Evolutionary conservation across 2,329 filamentous ascomycete species (phyloP).

Genomic region (Fusarium tjaetaba): DNA sequence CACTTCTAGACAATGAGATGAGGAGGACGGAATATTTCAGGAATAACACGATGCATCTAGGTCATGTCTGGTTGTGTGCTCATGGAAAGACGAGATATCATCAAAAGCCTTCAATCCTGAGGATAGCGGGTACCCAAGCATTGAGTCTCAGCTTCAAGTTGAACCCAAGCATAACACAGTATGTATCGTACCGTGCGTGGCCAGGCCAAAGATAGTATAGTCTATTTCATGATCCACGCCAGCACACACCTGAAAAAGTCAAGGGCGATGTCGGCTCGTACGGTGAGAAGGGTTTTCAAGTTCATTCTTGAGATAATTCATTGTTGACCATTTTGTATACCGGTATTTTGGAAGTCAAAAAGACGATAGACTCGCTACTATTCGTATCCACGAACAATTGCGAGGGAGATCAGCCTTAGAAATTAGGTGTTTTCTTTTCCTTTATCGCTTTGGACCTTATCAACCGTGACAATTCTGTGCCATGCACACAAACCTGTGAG

Average conservation of each 20-base stretch:
- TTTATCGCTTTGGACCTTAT: background rate
- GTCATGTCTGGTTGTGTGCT: background rate
- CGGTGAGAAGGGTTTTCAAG: constrained; percentile 10
- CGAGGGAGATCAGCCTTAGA: background rate
- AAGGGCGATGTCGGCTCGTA: constrained; percentile 32
- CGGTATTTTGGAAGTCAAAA: background rate
- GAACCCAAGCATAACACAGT: constrained; percentile 26
- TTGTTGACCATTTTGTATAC: background rate
- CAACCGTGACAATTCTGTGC: background rate
- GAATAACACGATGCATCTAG: background rate
- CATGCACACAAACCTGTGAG: background rate
- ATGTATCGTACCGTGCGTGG: constrained; percentile 19
- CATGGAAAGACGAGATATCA: constrained; percentile 25
- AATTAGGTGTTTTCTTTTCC: background rate
- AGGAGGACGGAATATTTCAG: constrained; percentile 31
- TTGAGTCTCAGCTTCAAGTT: constrained; percentile 18
- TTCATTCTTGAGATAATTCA: background rate
- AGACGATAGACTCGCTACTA: background rate
- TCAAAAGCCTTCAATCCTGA: constrained; percentile 7
- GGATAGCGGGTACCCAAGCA: constrained; percentile 1
- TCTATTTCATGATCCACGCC: constrained; percentile 20
- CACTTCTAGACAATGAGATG: background rate
- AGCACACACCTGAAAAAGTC: constrained; percentile 21
- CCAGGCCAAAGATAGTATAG: constrained; percentile 12
- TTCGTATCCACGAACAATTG: background rate